Conservation (phyloP, 129 eudicot species). For the Deinandra increscens region DNA sequence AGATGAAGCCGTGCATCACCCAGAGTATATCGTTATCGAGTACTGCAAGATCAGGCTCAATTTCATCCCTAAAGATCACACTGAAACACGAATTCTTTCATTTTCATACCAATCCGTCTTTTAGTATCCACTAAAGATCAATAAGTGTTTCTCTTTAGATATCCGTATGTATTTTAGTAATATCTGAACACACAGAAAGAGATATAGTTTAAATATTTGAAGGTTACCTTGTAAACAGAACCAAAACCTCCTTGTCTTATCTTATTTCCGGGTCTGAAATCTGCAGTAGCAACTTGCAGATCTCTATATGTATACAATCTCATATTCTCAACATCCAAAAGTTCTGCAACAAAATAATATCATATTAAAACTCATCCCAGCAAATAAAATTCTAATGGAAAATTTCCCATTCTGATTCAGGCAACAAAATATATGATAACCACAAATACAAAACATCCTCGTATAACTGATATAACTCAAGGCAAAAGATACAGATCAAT, state of each 20-base stretch:
- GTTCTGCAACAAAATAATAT: conserved; percentile 48
- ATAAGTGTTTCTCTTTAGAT: neutral
- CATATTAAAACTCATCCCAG: neutral
- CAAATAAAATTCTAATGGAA: neutral
- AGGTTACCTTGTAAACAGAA: conserved; percentile 75
- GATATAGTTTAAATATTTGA: neutral
- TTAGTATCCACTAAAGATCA: conserved; percentile 58
- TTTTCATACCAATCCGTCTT: conserved; percentile 58
- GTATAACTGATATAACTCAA: neutral
- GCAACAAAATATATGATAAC: neutral
- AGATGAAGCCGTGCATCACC: conserved; percentile 48
- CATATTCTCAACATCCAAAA: conserved; percentile 48
- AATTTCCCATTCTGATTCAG: neutral
- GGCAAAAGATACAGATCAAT: neutral
- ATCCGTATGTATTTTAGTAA: conserved; percentile 16
- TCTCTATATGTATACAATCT: conserved; percentile 61
- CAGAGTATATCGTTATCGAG: conserved; percentile 59
- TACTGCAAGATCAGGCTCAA: conserved; percentile 45
- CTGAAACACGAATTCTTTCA: no score
- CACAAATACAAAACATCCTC: neutral
- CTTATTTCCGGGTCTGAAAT: conserved; percentile 54
- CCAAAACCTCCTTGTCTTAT: conserved; percentile 97
- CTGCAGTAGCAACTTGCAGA: conserved; percentile 50
- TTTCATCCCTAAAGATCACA: no score
- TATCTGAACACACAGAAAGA: conserved; percentile 4